Conservation (phyloP, 805 yeast genomes). For the Pichia californica region DNA sequence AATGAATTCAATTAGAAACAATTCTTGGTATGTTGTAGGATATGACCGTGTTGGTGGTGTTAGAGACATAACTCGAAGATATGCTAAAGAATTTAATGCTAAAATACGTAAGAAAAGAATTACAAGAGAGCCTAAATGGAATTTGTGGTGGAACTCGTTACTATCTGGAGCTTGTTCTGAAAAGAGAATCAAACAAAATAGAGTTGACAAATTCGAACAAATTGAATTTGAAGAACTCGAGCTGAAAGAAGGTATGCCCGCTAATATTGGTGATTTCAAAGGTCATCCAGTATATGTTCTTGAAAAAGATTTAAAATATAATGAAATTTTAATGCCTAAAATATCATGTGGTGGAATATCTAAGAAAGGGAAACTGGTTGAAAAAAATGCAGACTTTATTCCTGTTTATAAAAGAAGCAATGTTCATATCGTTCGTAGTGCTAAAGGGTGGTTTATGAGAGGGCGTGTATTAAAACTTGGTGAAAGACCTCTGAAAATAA, state of each 20-base stretch:
- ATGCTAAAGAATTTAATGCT: conserved; percentile 63
- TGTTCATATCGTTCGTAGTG: conserved; percentile 59
- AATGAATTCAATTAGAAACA: conserved; percentile 46
- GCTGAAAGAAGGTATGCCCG: conserved; percentile 80
- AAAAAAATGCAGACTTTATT: conserved; percentile 33
- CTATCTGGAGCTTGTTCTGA: conserved; percentile 29
- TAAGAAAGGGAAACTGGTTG: conserved; percentile 33
- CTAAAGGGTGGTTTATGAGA: conserved; percentile 78
- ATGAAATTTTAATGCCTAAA: conserved; percentile 66
- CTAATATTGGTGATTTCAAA: conserved; percentile 71
- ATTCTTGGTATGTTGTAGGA: conserved; percentile 69
- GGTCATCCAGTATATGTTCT: conserved; percentile 83
- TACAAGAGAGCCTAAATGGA: conserved; percentile 49
- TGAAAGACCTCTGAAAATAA: conserved; percentile 52
- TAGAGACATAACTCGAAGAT: conserved; percentile 81
- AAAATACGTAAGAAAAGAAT: conserved; percentile 70
- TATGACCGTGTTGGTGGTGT: conserved; percentile 60
- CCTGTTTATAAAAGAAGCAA: conserved; percentile 65
- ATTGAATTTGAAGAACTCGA: conserved; percentile 58
- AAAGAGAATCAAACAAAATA: conserved; percentile 19
- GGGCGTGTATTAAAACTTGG: conserved; percentile 76
- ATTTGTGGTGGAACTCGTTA: conserved; percentile 54
- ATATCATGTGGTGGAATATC: conserved; percentile 69
- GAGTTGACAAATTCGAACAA: conserved; percentile 48
- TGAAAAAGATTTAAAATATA: conserved; percentile 64